Evolutionary conservation across 768 basidiomycete species (phyloP).

Genomic region (Suillus cothurnatus): DNA sequence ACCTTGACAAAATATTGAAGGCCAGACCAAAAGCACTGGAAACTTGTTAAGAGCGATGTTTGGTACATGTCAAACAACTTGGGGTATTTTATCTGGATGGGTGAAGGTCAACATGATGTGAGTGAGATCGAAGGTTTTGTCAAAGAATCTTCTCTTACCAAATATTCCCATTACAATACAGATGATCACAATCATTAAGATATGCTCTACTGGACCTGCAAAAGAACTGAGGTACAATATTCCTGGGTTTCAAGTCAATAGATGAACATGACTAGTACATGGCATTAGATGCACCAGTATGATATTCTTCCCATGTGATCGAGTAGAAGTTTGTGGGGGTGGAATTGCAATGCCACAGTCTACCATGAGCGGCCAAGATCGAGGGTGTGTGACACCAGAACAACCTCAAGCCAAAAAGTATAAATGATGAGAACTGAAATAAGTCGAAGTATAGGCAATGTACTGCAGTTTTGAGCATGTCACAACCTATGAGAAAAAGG

Average conservation of each 20-base stretch:
- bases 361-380: conserved; percentile 96
- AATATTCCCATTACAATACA: conserved; percentile 78
- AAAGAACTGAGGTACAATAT: conserved; percentile 90
- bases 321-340: conserved; percentile 73
- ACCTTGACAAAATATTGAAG: conserved; percentile 82
- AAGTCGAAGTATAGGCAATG: conserved; percentile 11
- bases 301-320: conserved; percentile 82
- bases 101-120: conserved; percentile 53
- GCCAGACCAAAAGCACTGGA: conserved; percentile 69
- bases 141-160: conserved; percentile 43
- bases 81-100: conserved; percentile 51
- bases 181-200: conserved; percentile 79
- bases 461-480: conserved; percentile 95
- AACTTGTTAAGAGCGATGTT: conserved; percentile 78
- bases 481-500: conserved; percentile 59
- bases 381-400: conserved; percentile 81
- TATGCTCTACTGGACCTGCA: conserved; percentile 96
- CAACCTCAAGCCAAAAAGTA: conserved; percentile 71
- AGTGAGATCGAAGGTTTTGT: not conserved
- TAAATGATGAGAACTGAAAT: conserved; percentile 1
- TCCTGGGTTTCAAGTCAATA: conserved; percentile 42
- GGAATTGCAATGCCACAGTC: conserved; percentile 86
- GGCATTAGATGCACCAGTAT: conserved; percentile 62
- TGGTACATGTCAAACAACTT: conserved; percentile 51
- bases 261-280: not conserved